Evolutionary conservation across 441 rosid genomes (phyloP).

Genomic region (Croton setiger): DNA sequence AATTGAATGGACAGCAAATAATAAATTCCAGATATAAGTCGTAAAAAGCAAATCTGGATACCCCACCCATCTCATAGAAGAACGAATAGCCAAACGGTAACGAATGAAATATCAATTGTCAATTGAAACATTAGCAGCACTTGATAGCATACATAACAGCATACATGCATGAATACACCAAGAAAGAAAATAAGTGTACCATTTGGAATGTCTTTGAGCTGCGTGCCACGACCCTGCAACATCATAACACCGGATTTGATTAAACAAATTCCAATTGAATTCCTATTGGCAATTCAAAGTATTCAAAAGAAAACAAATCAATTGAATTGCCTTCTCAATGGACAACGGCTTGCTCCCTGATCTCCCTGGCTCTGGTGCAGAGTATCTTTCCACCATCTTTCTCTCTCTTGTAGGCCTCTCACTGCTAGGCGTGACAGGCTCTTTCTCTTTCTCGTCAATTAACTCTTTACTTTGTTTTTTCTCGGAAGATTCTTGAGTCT

Average conservation of each 20-base stretch:
- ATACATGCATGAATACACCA: background rate
- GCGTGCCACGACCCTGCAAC: conserved; percentile 80
- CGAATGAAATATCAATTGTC: background rate
- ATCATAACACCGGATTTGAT: conserved; percentile 2
- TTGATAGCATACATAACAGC: background rate
- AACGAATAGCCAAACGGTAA: background rate
- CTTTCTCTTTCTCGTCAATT: conserved; percentile 26
- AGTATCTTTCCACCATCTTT: conserved; percentile 84
- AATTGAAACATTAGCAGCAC: background rate
- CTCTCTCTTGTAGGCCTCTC: conserved; percentile 91
- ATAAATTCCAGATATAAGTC: background rate
- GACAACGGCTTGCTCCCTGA: conserved; percentile 58
- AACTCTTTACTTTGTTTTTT: conserved; percentile 26
- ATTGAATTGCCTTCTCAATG: conserved; percentile 57
- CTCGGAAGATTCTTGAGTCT: conserved; percentile 21
- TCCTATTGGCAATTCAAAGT: background rate
- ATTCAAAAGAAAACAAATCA: background rate
- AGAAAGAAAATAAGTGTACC: conserved; percentile 36
- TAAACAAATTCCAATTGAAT: background rate
- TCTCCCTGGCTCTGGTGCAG: conserved; percentile 50
- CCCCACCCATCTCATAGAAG: background rate
- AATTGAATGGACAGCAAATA: background rate
- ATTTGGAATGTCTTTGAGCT: conserved; percentile 88
- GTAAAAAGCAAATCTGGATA: background rate
- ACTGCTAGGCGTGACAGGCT: conserved; percentile 53